These are phyloP conservation scores for Mucor piriformis DNA, from an alignment of 371 early-diverging fungal species.

Conservation along the genomic window DNA sequence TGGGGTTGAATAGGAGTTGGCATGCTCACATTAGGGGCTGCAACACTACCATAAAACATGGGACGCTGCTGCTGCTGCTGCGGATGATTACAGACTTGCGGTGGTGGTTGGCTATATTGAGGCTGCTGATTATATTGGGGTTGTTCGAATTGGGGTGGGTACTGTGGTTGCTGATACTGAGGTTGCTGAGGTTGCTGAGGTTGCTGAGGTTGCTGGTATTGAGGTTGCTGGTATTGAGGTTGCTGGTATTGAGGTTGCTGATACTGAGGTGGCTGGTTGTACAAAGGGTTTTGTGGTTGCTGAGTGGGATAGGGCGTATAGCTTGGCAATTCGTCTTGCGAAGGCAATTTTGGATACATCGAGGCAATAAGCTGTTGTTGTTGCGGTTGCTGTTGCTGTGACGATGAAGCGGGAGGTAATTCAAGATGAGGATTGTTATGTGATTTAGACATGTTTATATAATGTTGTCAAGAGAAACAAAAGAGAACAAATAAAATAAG, in stretches of 20 bases:
- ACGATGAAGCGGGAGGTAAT: conserved; percentile 1
- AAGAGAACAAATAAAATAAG: background rate
- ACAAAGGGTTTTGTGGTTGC: background rate
- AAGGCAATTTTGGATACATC: conserved; percentile 11
- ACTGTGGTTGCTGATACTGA: background rate
- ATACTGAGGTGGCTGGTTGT: conserved; percentile 1
- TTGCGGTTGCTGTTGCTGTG: background rate
- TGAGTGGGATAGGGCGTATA: background rate
- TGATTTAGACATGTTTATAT: conserved; percentile 4
- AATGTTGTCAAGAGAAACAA: background rate
- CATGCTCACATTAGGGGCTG: conserved; percentile 3
- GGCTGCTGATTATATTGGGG: background rate
- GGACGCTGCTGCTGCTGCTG: background rate
- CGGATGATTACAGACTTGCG: background rate
- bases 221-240: background rate
- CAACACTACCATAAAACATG: conserved; percentile 6
- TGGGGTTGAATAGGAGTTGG: conserved; percentile 2
- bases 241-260: background rate
- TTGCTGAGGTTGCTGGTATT: background rate
- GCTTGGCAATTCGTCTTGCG: conserved; percentile 10
- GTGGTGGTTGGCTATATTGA: background rate
- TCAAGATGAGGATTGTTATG: conserved; percentile 13
- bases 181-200: background rate
- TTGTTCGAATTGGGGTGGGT: background rate
- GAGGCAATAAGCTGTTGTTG: background rate